Conservation (phyloP, 768 basidiomycete species). For the Kwoniella dejecticola region DNA sequence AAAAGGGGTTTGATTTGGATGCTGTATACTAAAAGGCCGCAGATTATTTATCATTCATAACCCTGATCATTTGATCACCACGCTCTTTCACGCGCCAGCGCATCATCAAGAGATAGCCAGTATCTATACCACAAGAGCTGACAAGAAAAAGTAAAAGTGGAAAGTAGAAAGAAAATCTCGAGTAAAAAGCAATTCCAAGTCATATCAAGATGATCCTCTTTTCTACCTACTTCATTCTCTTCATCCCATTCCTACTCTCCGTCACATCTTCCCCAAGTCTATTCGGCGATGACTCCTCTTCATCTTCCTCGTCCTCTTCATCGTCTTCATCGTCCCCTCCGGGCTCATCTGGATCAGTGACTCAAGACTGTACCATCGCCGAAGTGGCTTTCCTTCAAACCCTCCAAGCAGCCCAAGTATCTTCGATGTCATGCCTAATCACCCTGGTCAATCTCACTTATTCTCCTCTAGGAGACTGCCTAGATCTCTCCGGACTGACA, state of each 20-base stretch:
- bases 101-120: no score
- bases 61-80: no score
- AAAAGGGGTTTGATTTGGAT: no score
- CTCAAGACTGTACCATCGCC: background rate
- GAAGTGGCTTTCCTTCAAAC: conserved; percentile 45
- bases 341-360: background rate
- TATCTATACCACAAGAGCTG: background rate
- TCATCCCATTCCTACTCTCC: conserved; percentile 6
- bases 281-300: conserved; percentile 8
- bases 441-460: conserved; percentile 53
- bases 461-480: conserved; percentile 43
- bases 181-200: background rate
- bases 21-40: no score
- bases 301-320: conserved; percentile 12
- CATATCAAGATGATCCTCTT: background rate
- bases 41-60: no score
- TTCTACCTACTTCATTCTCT: background rate
- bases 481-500: conserved; percentile 43
- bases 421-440: conserved; percentile 50
- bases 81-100: no score
- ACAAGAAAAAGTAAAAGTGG: background rate
- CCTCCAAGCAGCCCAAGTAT: conserved; percentile 40
- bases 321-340: conserved; percentile 13
- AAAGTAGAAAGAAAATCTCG: background rate
- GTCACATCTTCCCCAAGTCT: conserved; percentile 2